phyloP scores from a whole-genome alignment of 2,329 filamentous ascomycete species.

The Arachnomyces sp. region DNA sequence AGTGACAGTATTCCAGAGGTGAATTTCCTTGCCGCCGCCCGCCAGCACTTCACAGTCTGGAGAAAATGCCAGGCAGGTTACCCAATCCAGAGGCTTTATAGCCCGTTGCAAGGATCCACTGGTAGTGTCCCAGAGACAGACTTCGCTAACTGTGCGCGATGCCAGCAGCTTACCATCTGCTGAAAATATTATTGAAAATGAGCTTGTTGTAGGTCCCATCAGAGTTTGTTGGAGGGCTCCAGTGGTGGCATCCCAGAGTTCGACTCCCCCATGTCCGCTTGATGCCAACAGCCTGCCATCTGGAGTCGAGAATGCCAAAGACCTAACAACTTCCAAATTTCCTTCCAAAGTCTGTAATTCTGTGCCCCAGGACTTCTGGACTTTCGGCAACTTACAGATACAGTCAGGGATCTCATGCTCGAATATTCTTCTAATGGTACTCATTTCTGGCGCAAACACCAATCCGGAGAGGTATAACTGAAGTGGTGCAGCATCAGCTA shows the following conservation, averaged over 20 bases:
- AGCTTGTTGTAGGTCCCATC: no score
- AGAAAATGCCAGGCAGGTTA: constrained; percentile 19
- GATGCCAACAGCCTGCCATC: no score
- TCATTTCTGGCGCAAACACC: constrained; percentile 18
- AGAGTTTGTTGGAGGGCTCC: neutral
- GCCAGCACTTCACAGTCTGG: constrained; percentile 16
- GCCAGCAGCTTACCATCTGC: constrained; percentile 10
- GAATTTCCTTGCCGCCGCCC: constrained; percentile 16
- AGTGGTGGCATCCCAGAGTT: no score
- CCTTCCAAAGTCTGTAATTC: no score
- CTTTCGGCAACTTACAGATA: no score
- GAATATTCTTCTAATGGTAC: constrained; percentile 17
- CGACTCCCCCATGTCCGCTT: no score
- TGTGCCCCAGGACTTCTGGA: no score
- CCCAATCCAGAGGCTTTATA: constrained; percentile 12
- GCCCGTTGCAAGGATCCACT: constrained; percentile 8
- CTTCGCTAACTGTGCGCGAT: constrained; percentile 13
- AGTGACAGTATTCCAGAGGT: constrained; percentile 15
- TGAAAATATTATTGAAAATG: constrained; percentile 13
- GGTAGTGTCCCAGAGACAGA: constrained; percentile 12
- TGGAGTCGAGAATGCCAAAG: no score
- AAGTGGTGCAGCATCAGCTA: constrained; percentile 19
- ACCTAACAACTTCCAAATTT: no score
- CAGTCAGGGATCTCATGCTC: no score
- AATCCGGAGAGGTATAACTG: constrained; percentile 21